A percentile compares a stretch with the other conserved stretches of the same genome.
These are phyloP conservation scores for Pythium sukuiense DNA, from an alignment of 352 stramenopile species.

Conservation along the genomic window DNA sequence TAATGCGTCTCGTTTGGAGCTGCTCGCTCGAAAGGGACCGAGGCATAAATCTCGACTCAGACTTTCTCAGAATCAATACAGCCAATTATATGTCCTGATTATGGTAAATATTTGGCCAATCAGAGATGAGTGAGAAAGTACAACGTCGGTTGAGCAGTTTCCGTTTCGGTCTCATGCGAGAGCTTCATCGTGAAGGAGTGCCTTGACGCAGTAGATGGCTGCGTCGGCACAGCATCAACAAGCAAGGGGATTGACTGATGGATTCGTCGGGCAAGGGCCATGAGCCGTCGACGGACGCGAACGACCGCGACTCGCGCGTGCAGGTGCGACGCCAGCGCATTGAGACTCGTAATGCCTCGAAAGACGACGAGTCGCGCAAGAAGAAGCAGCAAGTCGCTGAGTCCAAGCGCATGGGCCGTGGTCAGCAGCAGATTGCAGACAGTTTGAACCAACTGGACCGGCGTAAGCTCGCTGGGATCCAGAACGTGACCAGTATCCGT, in stretches of 20 bases:
- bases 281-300: constrained; percentile 35
- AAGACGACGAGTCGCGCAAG: constrained; percentile 76
- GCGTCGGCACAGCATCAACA: not conserved
- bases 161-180: not conserved
- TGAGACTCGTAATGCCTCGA: constrained; percentile 75
- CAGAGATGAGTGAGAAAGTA: not conserved
- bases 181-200: not conserved
- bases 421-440: constrained; percentile 74
- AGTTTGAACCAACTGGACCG: constrained; percentile 77
- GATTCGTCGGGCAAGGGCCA: constrained; percentile 36
- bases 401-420: constrained; percentile 64
- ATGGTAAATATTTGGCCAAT: not conserved
- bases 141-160: not conserved
- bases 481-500: constrained; percentile 90
- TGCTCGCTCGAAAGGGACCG: not conserved
- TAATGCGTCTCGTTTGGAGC: constrained; percentile 18
- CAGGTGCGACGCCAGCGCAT: constrained; percentile 67
- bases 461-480: constrained; percentile 77
- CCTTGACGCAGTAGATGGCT: not conserved
- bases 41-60: not conserved
- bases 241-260: constrained; percentile 18
- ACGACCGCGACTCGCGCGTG: constrained; percentile 65
- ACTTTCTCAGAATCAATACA: not conserved
- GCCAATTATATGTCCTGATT: not conserved
- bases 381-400: constrained; percentile 66